Evolutionary conservation across 2,329 filamentous ascomycete genomes (phyloP).

Genomic region (Chrysoporthe puriensis): DNA sequence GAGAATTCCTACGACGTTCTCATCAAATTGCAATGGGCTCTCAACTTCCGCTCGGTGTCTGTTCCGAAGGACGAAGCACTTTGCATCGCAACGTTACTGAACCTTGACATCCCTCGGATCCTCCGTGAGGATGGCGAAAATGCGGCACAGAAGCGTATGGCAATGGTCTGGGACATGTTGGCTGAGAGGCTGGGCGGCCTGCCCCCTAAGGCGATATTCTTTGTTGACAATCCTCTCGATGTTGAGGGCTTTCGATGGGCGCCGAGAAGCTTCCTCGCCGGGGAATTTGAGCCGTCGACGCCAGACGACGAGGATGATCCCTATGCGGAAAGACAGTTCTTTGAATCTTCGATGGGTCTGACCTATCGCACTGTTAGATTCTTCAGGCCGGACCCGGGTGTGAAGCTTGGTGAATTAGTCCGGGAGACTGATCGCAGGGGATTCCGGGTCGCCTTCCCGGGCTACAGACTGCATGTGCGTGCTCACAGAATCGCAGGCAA

Average conservation of each 20-base stretch:
- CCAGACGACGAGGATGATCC: background rate
- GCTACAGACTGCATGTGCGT: background rate
- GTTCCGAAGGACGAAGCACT: conserved; percentile 37
- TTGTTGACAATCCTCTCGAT: conserved; percentile 32
- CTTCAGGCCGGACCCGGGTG: background rate
- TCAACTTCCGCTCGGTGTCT: conserved; percentile 37
- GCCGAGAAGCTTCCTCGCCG: conserved; percentile 31
- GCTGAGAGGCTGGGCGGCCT: conserved; percentile 29
- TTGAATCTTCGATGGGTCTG: background rate
- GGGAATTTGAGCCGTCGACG: background rate
- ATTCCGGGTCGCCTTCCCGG: background rate
- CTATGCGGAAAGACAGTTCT: background rate
- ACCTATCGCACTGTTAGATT: background rate
- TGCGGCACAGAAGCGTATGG: conserved; percentile 32
- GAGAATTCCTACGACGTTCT: conserved; percentile 7
- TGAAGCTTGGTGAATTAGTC: background rate
- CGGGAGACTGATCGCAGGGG: background rate
- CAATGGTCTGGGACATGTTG: conserved; percentile 33
- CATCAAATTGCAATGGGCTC: conserved; percentile 32
- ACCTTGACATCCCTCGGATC: conserved; percentile 31
- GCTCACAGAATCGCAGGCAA: background rate
- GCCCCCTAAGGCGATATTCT: conserved; percentile 33
- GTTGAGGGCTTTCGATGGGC: conserved; percentile 37
- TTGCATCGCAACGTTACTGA: conserved; percentile 37
- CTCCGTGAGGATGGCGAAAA: conserved; percentile 18